These are phyloP conservation scores for Fraxinus dipetala DNA, from an alignment of 305 asterid species.

Conservation along the genomic window DNA sequence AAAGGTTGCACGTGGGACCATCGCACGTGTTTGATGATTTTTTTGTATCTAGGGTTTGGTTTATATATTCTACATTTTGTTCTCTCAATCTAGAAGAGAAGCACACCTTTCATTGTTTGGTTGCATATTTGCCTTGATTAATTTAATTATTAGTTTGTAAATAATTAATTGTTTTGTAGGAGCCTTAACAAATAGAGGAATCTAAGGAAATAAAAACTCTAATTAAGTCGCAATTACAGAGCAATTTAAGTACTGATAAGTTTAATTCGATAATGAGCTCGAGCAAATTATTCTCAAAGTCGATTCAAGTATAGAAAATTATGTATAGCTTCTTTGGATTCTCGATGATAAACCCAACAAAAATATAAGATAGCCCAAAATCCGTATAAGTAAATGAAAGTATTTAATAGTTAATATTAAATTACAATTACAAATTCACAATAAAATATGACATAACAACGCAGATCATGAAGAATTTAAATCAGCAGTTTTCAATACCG, in stretches of 20 bases:
- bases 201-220: neutral
- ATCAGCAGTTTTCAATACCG: neutral
- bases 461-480: neutral
- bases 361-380: neutral
- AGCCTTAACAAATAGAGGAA: neutral
- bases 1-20: neutral
- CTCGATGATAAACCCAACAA: neutral
- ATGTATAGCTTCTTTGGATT: neutral
- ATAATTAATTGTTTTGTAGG: neutral
- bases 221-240: neutral
- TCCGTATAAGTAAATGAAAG: neutral
- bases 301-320: neutral
- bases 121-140: neutral
- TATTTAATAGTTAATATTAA: neutral
- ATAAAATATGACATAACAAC: neutral
- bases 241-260: neutral
- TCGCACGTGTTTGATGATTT: neutral
- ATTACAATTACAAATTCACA: neutral
- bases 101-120: neutral
- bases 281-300: neutral
- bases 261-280: neutral
- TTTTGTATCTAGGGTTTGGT: neutral
- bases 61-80: neutral
- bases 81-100: conserved; percentile 15
- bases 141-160: neutral